Percentiles rank a stretch among this genome's conserved stretches.
phyloP scores from a whole-genome alignment of 768 basidiomycete genomes.

The Tulasnella sp. region DNA sequence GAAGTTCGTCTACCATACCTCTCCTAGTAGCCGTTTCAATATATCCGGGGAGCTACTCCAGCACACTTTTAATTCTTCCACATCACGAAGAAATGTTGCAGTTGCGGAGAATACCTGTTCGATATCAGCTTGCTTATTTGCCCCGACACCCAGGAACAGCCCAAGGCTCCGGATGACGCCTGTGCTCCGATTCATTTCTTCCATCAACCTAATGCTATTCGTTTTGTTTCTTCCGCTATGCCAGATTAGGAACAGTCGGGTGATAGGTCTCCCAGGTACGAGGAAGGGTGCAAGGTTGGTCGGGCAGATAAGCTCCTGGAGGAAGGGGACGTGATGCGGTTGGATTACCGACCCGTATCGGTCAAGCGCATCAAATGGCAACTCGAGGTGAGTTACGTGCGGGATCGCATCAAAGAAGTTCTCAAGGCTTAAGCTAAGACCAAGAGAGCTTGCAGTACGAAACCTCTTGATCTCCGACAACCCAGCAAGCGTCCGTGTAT shows the following conservation, averaged over 20 bases:
- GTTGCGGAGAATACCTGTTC: not conserved
- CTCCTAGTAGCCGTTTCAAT: no score
- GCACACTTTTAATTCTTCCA: not conserved
- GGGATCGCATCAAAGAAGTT: not conserved
- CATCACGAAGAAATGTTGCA: not conserved
- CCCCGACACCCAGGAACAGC: not conserved
- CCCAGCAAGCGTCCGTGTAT: no score
- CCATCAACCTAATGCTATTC: not conserved
- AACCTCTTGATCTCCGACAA: not conserved
- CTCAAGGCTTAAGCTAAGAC: not conserved
- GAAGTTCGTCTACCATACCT: no score
- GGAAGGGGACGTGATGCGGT: not conserved
- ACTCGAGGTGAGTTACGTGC: not conserved
- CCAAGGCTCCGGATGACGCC: not conserved
- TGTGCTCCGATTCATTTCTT: not conserved
- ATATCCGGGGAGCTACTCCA: not conserved
- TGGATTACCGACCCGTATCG: not conserved
- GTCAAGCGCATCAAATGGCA: not conserved
- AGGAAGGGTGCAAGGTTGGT: not conserved
- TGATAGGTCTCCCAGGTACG: not conserved
- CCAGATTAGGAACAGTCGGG: not conserved
- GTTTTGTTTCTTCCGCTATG: not conserved
- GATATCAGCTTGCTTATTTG: not conserved
- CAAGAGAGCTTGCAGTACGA: not conserved
- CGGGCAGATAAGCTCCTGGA: not conserved